phyloP scores from a whole-genome alignment of 2,329 filamentous ascomycete genomes.

The Talaromyces marneffei region DNA sequence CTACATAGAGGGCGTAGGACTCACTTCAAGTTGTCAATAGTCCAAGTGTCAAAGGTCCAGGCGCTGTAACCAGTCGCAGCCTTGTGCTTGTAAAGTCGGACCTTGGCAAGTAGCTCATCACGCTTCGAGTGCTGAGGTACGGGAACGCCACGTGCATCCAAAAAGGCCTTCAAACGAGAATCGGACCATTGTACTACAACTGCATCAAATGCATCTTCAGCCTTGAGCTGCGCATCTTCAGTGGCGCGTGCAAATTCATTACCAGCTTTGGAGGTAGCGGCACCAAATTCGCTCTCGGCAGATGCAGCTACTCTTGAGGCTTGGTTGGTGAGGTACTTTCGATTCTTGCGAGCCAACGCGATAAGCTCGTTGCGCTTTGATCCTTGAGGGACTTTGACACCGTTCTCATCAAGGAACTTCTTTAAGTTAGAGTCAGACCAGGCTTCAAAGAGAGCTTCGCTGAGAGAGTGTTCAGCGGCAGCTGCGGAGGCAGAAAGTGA shows the following conservation, averaged over 20 bases:
- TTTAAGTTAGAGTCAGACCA: conserved; percentile 91
- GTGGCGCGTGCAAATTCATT: conserved; percentile 75
- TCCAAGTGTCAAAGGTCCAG: conserved; percentile 77
- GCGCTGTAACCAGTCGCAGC: conserved; percentile 61
- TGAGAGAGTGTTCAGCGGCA: conserved; percentile 66
- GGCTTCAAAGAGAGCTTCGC: conserved; percentile 76
- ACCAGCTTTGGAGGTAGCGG: conserved; percentile 67
- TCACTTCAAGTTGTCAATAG: conserved; percentile 62
- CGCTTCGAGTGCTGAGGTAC: conserved; percentile 66
- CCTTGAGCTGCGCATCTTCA: conserved; percentile 57
- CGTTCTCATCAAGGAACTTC: conserved; percentile 87
- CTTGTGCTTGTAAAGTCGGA: conserved; percentile 68
- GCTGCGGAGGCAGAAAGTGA: conserved; percentile 61
- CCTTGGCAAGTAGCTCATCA: conserved; percentile 67
- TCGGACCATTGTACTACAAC: conserved; percentile 64
- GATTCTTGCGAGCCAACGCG: conserved; percentile 82
- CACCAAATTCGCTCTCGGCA: conserved; percentile 52
- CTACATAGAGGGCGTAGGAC: conserved; percentile 12
- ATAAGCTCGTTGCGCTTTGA: conserved; percentile 85
- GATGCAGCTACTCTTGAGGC: conserved; percentile 46
- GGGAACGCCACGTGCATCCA: conserved; percentile 70
- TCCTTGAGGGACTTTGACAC: conserved; percentile 82
- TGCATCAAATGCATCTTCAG: conserved; percentile 61
- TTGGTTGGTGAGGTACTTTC: conserved; percentile 52
- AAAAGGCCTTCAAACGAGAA: conserved; percentile 68